Evolutionary conservation across 2,329 filamentous ascomycete species (phyloP), one percentile per base, ranked within the genome.

Genomic region (Fusarium beomiforme): DNA sequence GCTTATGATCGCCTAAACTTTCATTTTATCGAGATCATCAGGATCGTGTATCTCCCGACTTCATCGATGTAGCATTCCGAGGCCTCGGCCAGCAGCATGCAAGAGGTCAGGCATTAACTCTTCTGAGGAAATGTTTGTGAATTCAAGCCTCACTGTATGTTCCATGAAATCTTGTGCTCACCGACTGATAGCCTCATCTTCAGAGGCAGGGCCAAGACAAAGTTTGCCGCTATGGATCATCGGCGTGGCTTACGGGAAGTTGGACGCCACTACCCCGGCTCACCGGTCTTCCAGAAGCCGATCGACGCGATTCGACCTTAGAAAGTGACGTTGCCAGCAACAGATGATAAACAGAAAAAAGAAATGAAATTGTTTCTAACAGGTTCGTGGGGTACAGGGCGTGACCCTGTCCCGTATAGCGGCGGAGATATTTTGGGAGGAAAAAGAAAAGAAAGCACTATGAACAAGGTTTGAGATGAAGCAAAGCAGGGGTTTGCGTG

Each of bases 251-350:
- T 29, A 41, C 41, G 47, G 64, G 63, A 67, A 34, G 17, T n/a
- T 31, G 42, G 37, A 67, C 62, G 46, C 62, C 41, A 54, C 46
- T 54, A 8, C 55, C 50, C 64, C 33, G 57, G 56, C 64, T 68
- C 64, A 67, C 64, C 64, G 64, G 64, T 67, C 46, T 63, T 63
- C 64, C 37, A 63, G 64, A 68, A 68, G 56, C 49, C 31, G 57
- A 68, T 63, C 47, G 49, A 46, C 57, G 57, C 39, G 49, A 67
- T 67, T 67, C 64, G 64, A 24, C 34, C 24, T 56, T 37, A n/a
- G n/a, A 23, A 24, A 42, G 44, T 43, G 37, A 67, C 56, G 33
- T 68, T 44, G 17, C 26, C 12, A 44, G 46, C 11, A 34, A 19
- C 13, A 14, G 37, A 26, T 4, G 21, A 41, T 29, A 9, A 33